Evolutionary conservation across 148 eudicot genomes (phyloP), one percentile per base, ranked within the genome.

Genomic region (Amaranthus cruentus): DNA sequence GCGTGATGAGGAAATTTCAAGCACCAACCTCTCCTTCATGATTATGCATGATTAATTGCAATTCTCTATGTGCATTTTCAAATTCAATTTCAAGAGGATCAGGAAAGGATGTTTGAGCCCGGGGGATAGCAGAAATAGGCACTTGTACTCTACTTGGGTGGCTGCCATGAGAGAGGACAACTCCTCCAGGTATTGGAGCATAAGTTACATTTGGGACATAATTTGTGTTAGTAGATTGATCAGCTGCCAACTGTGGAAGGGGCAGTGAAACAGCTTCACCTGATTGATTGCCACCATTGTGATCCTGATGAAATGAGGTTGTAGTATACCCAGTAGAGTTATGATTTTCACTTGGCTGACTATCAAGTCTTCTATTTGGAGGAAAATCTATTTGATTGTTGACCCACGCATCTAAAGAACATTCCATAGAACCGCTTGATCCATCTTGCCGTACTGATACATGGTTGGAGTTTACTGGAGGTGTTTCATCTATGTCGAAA

Each of bases 61-160:
- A 73, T 73, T 90, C 87, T 71, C 68, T 85, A 9, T 55, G 76
- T 50, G 90, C 72, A 57, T 84, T 83, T 48, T 87, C 92, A 60
- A 78, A 55, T 83, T 87, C 98, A 48, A 21, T 80, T 60, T 81
- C 88, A 74, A 93, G 96, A 13, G 98, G 94, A 75, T 90, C 92
- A 47, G 71, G 53, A 63, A 66, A 68, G 74, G 78, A 55, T 18
- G 56, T 66, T 64, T 68, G 64, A 58, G 55, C 65, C 69, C 70
- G 74, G 9, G 79, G 71, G 66, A 6, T 63, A 66, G 68, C 69
- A 18, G 80, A 84, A 47, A 47, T 75, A 58, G 86, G 64, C 65
- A 71, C 58, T 76, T 62, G 81, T 42, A 75, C 47, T 50, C 74
- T 68, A 49, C 67, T 62, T 55, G 67, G 64, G 49, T 55, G 75